Conservation (phyloP, 495 filamentous ascomycete genomes). For the Ramalina intermedia region DNA sequence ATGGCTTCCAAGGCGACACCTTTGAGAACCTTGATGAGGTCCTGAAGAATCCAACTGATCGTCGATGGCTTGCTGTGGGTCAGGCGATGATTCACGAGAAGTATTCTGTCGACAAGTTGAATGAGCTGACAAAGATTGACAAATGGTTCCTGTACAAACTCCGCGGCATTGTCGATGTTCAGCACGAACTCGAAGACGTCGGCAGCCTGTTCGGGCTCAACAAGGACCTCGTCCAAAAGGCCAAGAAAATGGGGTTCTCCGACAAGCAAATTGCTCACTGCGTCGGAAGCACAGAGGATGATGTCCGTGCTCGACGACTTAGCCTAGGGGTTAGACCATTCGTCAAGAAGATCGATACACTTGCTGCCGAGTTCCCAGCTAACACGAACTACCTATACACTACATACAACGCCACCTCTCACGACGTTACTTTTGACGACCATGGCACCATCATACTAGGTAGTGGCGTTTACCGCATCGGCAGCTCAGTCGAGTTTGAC, state of each 20-base stretch:
- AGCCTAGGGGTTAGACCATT: constrained; percentile 75
- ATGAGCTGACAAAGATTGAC: constrained; percentile 94
- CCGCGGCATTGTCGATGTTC: constrained; percentile 85
- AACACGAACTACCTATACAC: constrained; percentile 96
- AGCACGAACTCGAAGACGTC: constrained; percentile 71
- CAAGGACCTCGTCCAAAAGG: constrained; percentile 71
- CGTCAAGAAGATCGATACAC: constrained; percentile 96
- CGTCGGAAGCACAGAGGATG: constrained; percentile 76
- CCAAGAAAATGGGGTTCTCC: constrained; percentile 96
- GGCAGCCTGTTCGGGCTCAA: constrained; percentile 76
- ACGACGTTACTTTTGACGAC: constrained; percentile 92
- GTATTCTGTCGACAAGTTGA: constrained; percentile 79
- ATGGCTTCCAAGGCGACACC: constrained; percentile 88
- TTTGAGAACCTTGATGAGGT: constrained; percentile 88
- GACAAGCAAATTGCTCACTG: constrained; percentile 85
- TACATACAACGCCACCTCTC: constrained; percentile 91
- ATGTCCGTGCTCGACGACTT: constrained; percentile 72
- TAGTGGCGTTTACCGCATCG: constrained; percentile 91
- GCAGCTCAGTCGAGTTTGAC: constrained; percentile 95
- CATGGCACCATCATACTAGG: constrained; percentile 82
- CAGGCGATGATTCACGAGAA: constrained; percentile 96
- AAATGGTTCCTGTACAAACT: constrained; percentile 99
- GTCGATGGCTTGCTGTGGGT: constrained; percentile 91
- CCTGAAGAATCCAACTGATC: constrained; percentile 82
- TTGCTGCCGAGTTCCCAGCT: constrained; percentile 96